phyloP scores from a whole-genome alignment of 1,139 yeast species.

The Yamadazyma diddensiae region DNA sequence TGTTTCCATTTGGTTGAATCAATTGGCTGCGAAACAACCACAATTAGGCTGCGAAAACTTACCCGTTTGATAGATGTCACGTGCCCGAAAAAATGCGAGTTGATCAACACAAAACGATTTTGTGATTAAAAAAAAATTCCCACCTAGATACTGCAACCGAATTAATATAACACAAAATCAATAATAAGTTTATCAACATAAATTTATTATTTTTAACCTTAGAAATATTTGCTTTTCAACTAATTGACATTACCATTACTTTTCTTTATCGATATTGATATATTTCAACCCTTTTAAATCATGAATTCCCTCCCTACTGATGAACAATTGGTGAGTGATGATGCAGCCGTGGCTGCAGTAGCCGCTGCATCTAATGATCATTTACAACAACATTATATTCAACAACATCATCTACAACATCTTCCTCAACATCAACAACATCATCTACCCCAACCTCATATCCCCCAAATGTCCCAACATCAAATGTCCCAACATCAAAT shows the following conservation, averaged over 20 bases:
- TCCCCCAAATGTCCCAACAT: slow-evolving; percentile 1
- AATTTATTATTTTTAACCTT: no score
- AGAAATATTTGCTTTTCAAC: no score
- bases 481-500: slow-evolving; percentile 5
- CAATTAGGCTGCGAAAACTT: no score
- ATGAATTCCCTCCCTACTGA: slow-evolving; percentile 19
- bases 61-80: no score
- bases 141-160: slow-evolving; percentile 21
- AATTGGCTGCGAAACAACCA: no score
- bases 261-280: neutral
- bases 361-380: slow-evolving; percentile 21
- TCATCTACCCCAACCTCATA: neutral
- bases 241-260: no score
- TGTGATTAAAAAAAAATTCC: slow-evolving; percentile 15
- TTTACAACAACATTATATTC: slow-evolving; percentile 15
- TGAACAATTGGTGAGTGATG: slow-evolving; percentile 23
- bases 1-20: no score
- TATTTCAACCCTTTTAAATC: neutral
- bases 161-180: slow-evolving; percentile 10
- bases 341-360: slow-evolving; percentile 29
- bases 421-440: slow-evolving; percentile 7
- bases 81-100: no score
- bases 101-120: slow-evolving; percentile 9
- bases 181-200: no score
- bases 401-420: slow-evolving; percentile 9